Base-by-base conservation (phyloP, 2,329 filamentous ascomycete species). In the Gnomoniopsis sp. region DNA sequence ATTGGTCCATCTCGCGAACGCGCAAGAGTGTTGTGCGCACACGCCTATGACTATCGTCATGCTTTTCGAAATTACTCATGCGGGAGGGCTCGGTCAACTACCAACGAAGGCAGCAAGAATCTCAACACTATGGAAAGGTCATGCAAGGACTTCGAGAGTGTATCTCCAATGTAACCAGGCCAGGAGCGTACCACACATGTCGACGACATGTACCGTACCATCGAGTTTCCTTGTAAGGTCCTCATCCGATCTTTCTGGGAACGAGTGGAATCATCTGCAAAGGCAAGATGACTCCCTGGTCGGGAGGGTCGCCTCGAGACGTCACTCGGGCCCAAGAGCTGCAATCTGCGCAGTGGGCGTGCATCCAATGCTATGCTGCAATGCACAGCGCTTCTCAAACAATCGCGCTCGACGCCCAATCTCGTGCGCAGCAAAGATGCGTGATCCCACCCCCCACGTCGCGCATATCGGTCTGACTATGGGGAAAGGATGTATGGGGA, bases 331-430 rank as follows among this genome's bases (percentile, higher is more conserved):
- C 49, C 48, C 53, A 48, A 48, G 50, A 36, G 19, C 21, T 50
- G 54, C 50, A 60, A 57, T 60, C 58, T 54, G 53, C 54, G 49
- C 50, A 57, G 21, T 49, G 26, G 50, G n/a, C 55, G 49, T 49
- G 58, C 58, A 26, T 43, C 58, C 58, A 60, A 60, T 60, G 53
- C 49, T 57, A 57, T 57, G 54, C 49, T 54, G 58, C 53, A 57
- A 57, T 51, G 58, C 54, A 60, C 53, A 44, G 46, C 54, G 54
- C 58, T 57, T 57, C 51, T 26, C 46, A 22, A 41, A 46, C 14
- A 21, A 30, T 54, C 26, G 43, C 30, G 44, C 41, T 23, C 30
- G 52, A 15, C 38, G 41, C 51, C 3, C 43, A 22, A 38, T 36
- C 51, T 14, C n/a, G 10, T 22, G 17, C 15, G 11, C 7, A 15